Base-by-base conservation (phyloP, 306 rosid species). In the Corylus heterophylla region DNA sequence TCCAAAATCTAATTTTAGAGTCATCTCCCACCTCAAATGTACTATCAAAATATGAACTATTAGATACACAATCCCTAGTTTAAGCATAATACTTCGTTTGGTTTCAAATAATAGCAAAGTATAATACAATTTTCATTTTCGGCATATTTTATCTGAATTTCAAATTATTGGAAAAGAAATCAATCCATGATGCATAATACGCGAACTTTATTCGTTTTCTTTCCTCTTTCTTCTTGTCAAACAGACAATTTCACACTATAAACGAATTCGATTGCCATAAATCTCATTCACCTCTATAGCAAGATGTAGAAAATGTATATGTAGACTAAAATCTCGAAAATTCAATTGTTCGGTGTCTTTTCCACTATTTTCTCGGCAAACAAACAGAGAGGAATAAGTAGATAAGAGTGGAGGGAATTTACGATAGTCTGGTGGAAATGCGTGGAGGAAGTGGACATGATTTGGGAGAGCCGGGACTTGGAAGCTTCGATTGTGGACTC, bases 371-470 rank as follows among this genome's bases (percentile, higher is more conserved):
- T 31, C 56, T 58, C 29, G 12, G 18, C 7, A 84, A 77, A 58
- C 63, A 77, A 69, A 59, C 55, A 69, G 42, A 27, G 11, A 16
- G 12, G 11, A 44, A 74, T 9, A 18, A 76, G 0, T 7, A 54
- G 4, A 35, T n/a, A 49, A 18, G 9, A 76, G 39, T 16, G 27
- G 64, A 68, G 48, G 74, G 47, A 74, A 55, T 51, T 82, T 88
- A 94, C 98, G 74, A 87, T 69, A 31, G 92, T 80, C 17, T 87
- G 91, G n/a, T 83, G 74, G 72, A 87, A 79, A 90, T 92, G 92
- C 62, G 90, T 93, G 0, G 90, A 86, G 75, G 97, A 88, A 45
- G 94, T 91, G 64, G 92, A 88, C 11, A 87, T 91, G 77, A 94
- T 89, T 87, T 92, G 89, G 54, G 89, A 89, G 48, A 94, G 76